Base-by-base conservation (phyloP, 805 yeast genomes). In the Myxozyma sirexii region DNA sequence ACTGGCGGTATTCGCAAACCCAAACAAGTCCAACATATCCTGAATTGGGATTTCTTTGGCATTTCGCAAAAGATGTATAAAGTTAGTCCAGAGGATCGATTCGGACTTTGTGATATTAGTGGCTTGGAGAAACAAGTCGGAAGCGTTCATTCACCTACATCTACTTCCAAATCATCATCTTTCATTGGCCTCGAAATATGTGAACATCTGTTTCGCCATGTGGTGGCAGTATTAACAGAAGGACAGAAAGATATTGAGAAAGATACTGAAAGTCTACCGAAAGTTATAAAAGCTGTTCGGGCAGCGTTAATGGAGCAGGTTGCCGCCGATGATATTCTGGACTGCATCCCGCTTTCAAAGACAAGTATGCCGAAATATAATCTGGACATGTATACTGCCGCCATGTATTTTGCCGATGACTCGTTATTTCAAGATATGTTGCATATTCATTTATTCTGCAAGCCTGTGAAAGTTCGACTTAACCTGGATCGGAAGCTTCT, bases 1-100 rank as follows among this genome's bases (percentile, higher is more conserved):
- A 35, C 57, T 12, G 61, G 52, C 3, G 57, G 51, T 1, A 38
- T 60, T 6, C 37, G 63, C 12, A 45, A 45, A 24, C 57, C 45
- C 5, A 45, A 46, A 12, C 45, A 42, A n/a, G 49, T 52, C 13
- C 48, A 49, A 27, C 57, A 60, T 37, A 49, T 46, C 19, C 29
- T 60, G 15, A 29, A 27, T 21, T 60, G 63, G 63, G 57, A 57
- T 41, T 60, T 49, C 24, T 56, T 24, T 23, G 54, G 55, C 6
- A 13, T 47, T 13, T 43, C 61, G 38, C 57, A 56, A 19, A 33
- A 44, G 17, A 21, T 49, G 21, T 60, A 60, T 47, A 8, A 21
- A 23, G 45, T 57, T 24, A 59, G 62, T 46, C 52, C 63, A 3
- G 63, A 60, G 33, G 63, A 60, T 26, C 17, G 57, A 41, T 60